These are phyloP conservation scores for Fusarium tricinctum DNA, from an alignment of 2,329 filamentous ascomycete genomes.

Conservation along the genomic window DNA sequence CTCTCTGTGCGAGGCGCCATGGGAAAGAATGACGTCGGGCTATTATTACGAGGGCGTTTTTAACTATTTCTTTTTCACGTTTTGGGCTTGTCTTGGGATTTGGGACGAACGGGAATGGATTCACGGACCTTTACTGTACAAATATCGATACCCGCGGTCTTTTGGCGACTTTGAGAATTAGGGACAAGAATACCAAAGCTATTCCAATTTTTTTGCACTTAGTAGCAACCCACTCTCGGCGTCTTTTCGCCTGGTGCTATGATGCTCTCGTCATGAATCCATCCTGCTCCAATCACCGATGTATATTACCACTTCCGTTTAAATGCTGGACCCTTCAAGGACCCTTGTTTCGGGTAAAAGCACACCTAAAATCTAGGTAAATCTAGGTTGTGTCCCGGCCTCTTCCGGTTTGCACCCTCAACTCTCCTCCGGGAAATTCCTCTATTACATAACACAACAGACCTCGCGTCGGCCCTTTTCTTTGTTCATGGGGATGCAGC, in stretches of 20 bases:
- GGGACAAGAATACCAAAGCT: conserved; percentile 27
- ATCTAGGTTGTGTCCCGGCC: conserved; percentile 19
- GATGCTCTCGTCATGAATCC: background rate
- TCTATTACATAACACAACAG: conserved; percentile 43
- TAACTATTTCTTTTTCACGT: conserved; percentile 18
- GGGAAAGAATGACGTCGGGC: conserved; percentile 30
- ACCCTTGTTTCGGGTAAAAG: conserved; percentile 29
- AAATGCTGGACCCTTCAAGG: conserved; percentile 9
- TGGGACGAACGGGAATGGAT: conserved; percentile 14
- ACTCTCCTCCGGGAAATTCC: conserved; percentile 34
- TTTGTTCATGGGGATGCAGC: conserved; percentile 57
- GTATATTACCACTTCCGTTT: background rate
- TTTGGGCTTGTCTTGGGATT: conserved; percentile 26
- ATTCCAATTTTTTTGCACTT: background rate
- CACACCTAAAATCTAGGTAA: conserved; percentile 1
- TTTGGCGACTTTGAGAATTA: conserved; percentile 19
- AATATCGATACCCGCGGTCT: conserved; percentile 41
- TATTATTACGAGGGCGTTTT: conserved; percentile 20
- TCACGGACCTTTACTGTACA: conserved; percentile 32
- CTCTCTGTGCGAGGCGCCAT: conserved; percentile 20
- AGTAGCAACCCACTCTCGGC: conserved; percentile 20
- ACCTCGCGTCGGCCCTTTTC: conserved; percentile 55
- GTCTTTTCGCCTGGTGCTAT: conserved; percentile 12
- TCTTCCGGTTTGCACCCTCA: conserved; percentile 18
- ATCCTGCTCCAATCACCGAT: conserved; percentile 27